phyloP scores from a whole-genome alignment of 495 filamentous ascomycete genomes.

The Jackrogersella multiformis region DNA sequence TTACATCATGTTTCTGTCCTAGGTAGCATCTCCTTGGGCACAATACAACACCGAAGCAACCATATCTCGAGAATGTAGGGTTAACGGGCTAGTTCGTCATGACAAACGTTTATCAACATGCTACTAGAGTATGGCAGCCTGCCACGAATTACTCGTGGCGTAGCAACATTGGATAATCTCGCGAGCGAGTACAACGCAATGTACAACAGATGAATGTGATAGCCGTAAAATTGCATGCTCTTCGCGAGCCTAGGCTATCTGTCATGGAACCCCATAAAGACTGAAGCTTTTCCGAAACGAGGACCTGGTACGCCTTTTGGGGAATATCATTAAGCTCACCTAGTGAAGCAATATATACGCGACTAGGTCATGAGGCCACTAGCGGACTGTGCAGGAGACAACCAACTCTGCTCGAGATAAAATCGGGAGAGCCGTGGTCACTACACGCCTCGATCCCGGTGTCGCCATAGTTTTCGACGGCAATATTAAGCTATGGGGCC shows the following conservation, averaged over 20 bases:
- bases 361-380: neutral
- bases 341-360: slow-evolving; percentile 30
- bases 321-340: slow-evolving; percentile 24
- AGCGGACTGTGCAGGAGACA: neutral
- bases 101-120: neutral
- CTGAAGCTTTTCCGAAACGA: slow-evolving; percentile 2
- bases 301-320: neutral
- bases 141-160: neutral
- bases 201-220: neutral
- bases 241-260: neutral
- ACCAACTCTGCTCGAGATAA: neutral
- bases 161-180: neutral
- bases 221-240: neutral
- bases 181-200: neutral
- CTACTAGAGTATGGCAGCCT: neutral
- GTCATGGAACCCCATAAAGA: slow-evolving; percentile 4
- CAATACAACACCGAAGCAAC: neutral
- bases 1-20: neutral
- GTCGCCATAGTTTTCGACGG: neutral
- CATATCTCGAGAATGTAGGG: neutral
- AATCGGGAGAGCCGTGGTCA: neutral
- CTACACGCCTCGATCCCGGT: slow-evolving; percentile 5
- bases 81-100: neutral
- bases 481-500: slow-evolving; percentile 6
- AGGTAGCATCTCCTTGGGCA: neutral